Conservation (phyloP, 2,329 filamentous ascomycete genomes). For the Phaeoacremonium minimum region DNA sequence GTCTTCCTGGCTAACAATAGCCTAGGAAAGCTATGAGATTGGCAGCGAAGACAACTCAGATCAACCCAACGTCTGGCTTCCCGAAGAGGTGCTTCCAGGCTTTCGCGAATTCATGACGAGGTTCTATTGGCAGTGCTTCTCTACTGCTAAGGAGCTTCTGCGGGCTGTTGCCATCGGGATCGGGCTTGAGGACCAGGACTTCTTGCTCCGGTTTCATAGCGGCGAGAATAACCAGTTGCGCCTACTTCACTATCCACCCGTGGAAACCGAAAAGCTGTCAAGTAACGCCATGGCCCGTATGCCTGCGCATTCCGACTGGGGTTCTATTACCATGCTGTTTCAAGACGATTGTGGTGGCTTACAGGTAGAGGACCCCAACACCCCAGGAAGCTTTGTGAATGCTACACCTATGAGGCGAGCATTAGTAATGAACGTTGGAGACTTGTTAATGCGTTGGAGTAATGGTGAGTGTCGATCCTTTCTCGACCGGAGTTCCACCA, state of each 20-base stretch:
- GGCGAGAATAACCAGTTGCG: slow-evolving; percentile 56
- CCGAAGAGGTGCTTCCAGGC: slow-evolving; percentile 28
- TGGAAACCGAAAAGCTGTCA: slow-evolving; percentile 20
- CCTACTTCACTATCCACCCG: slow-evolving; percentile 47
- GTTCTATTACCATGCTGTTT: slow-evolving; percentile 39
- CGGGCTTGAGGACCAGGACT: slow-evolving; percentile 17
- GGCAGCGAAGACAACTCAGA: slow-evolving; percentile 7
- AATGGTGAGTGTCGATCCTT: slow-evolving; percentile 10
- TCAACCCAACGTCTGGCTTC: slow-evolving; percentile 31
- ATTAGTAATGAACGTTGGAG: slow-evolving; percentile 10
- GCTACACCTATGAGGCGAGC: slow-evolving; percentile 8
- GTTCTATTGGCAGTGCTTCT: slow-evolving; percentile 25
- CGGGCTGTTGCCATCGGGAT: slow-evolving; percentile 25
- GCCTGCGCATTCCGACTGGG: slow-evolving; percentile 25
- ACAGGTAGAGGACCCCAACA: slow-evolving; percentile 26
- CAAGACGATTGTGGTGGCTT: slow-evolving; percentile 37
- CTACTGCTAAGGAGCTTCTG: slow-evolving; percentile 20
- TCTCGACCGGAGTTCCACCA: too few relatives aligned
- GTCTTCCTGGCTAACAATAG: background rate
- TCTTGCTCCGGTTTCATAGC: slow-evolving; percentile 35
- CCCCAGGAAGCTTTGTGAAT: slow-evolving; percentile 8
- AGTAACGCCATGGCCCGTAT: slow-evolving; percentile 16
- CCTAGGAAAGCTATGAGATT: slow-evolving; percentile 23
- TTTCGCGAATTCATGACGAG: slow-evolving; percentile 23
- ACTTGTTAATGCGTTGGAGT: slow-evolving; percentile 11